Conservation (phyloP, 257 asterid species). For the Cordia subcordata region DNA sequence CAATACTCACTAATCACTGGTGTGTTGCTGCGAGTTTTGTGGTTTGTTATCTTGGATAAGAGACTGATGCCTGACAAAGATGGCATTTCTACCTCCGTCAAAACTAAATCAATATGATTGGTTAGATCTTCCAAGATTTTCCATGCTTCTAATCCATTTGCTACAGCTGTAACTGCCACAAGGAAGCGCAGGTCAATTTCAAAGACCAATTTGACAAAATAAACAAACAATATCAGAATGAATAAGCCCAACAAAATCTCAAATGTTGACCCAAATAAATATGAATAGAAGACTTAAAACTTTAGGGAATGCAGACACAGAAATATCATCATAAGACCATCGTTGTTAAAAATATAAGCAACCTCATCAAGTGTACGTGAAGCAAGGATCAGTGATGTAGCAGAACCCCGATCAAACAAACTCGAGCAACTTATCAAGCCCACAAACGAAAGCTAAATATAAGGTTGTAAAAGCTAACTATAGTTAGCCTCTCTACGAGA, state of each 20-base stretch:
- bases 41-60: constrained; percentile 39
- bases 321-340: no score
- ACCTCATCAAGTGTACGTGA: no score
- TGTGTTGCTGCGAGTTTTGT: constrained; percentile 39
- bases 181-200: not conserved
- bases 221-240: not conserved
- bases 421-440: no score
- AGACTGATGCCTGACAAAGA: constrained; percentile 39
- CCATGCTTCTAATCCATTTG: constrained; percentile 48
- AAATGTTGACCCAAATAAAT: not conserved
- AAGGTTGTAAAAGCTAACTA: no score
- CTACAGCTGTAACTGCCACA: constrained; percentile 36
- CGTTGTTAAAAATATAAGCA: no score
- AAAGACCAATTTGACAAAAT: not conserved
- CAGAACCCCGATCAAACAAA: no score
- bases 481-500: no score
- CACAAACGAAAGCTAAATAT: no score
- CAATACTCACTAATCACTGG: constrained; percentile 43
- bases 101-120: constrained; percentile 36
- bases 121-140: constrained; percentile 32
- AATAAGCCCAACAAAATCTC: not conserved
- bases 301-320: not conserved
- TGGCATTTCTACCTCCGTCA: constrained; percentile 46
- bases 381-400: no score
- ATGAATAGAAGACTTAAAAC: not conserved